phyloP scores from a whole-genome alignment of 305 asterid species.

The Euphrasia arctica region DNA sequence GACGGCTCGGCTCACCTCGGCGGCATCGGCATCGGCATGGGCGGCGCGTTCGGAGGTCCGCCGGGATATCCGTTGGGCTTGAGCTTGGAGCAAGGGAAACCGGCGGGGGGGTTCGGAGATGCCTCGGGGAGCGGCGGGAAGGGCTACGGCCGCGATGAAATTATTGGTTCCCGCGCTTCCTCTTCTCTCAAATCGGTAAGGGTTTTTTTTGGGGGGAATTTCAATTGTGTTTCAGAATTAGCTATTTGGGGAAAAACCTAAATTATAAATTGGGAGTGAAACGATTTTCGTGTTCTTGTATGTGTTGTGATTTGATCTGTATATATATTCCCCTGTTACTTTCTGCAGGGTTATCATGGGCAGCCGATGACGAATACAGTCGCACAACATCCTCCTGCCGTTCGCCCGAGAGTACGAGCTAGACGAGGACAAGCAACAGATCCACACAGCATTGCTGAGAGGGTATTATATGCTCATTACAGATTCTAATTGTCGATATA shows the following conservation, averaged over 20 bases:
- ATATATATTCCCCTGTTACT: not conserved
- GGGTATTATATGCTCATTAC: constrained; percentile 43
- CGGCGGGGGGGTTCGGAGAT: constrained; percentile 44
- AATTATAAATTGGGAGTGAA: not conserved
- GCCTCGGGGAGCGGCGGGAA: constrained; percentile 67
- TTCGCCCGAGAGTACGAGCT: constrained; percentile 92
- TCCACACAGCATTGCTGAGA: constrained; percentile 97
- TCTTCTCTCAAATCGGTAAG: constrained; percentile 52
- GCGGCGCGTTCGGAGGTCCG: constrained; percentile 46
- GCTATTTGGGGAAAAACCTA: not conserved
- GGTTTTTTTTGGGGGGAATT: not conserved
- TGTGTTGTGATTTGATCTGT: constrained; percentile 5
- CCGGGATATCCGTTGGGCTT: constrained; percentile 72
- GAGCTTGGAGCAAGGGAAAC: constrained; percentile 85
- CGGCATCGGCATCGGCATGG: constrained; percentile 53
- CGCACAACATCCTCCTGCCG: constrained; percentile 67
- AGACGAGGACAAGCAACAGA: constrained; percentile 97
- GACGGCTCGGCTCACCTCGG: constrained; percentile 59
- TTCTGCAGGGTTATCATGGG: constrained; percentile 71
- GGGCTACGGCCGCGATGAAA: constrained; percentile 58
- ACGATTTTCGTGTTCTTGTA: not conserved
- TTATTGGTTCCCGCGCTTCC: constrained; percentile 55
- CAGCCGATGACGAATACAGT: constrained; percentile 60
- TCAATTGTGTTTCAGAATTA: not conserved
- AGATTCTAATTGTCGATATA: not conserved